A percentile compares a stretch with the other conserved stretches of the same genome.
These are phyloP conservation scores for Penicillium sp. DNA, from an alignment of 2,329 filamentous ascomycete species.

Conservation along the genomic window DNA sequence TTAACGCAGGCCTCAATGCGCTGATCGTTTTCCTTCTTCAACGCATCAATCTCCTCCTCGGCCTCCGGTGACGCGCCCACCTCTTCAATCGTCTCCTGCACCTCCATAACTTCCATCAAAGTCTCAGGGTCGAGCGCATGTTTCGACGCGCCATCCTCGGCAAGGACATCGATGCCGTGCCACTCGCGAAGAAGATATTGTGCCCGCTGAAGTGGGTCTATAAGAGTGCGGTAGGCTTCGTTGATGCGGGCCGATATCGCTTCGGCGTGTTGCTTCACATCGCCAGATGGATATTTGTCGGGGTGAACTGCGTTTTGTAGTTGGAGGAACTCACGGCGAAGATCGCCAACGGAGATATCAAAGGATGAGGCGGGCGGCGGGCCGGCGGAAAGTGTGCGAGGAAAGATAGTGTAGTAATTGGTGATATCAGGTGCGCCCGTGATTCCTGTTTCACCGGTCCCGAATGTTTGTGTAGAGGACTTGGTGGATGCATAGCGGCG, in stretches of 20 bases:
- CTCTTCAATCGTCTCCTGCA: conserved; percentile 72
- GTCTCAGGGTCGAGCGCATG: conserved; percentile 69
- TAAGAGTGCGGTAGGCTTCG: conserved; percentile 84
- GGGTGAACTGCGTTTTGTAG: conserved; percentile 64
- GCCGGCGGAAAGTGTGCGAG: conserved; percentile 70
- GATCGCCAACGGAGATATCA: conserved; percentile 65
- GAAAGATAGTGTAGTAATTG: conserved; percentile 88
- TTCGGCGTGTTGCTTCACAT: conserved; percentile 65
- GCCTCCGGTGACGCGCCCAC: conserved; percentile 51
- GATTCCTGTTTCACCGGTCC: conserved; percentile 7
- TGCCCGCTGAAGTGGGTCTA: conserved; percentile 76
- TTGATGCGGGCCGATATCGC: conserved; percentile 82
- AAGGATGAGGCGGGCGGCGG: conserved; percentile 79
- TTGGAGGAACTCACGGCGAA: conserved; percentile 82
- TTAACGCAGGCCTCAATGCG: conserved; percentile 66
- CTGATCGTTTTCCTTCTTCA: conserved; percentile 67
- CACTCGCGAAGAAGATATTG: conserved; percentile 74
- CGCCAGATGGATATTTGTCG: conserved; percentile 49
- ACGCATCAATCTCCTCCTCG: conserved; percentile 63
- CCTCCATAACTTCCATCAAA: conserved; percentile 84
- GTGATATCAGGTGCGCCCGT: conserved; percentile 36
- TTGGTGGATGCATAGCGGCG: conserved; percentile 24
- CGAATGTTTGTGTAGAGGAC: conserved; percentile 3
- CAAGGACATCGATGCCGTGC: conserved; percentile 70
- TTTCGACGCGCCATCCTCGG: conserved; percentile 71